These are phyloP conservation scores for Gossypium herbaceum DNA, from an alignment of 345 rosid species.

Conservation along the genomic window DNA sequence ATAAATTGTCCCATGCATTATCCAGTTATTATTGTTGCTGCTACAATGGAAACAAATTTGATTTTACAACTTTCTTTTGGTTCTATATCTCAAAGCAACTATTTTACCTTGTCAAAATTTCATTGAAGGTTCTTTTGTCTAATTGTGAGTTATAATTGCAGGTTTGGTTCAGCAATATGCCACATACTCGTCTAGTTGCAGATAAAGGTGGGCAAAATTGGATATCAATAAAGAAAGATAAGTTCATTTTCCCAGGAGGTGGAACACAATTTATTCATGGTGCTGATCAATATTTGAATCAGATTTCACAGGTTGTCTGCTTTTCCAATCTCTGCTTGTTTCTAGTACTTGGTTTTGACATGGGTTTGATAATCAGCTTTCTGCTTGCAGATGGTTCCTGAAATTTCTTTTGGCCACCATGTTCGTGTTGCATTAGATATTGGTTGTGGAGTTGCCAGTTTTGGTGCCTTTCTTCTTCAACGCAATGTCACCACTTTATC, in stretches of 20 bases:
- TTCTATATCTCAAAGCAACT: neutral
- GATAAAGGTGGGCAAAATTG: constrained; percentile 49
- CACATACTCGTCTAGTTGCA: constrained; percentile 40
- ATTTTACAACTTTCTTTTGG: neutral
- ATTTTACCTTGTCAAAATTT: neutral
- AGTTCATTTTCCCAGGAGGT: constrained; percentile 47
- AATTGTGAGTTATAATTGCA: constrained; percentile 12
- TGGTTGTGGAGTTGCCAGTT: constrained; percentile 63
- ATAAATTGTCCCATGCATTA: neutral
- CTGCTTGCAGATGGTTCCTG: constrained; percentile 53
- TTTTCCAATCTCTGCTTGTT: neutral
- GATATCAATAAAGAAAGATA: constrained; percentile 42
- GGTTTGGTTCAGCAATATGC: constrained; percentile 63
- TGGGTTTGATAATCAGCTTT: constrained; percentile 20
- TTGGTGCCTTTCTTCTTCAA: constrained; percentile 52
- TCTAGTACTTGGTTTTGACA: neutral
- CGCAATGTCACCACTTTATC: constrained; percentile 50
- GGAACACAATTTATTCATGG: constrained; percentile 47
- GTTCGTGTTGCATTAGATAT: constrained; percentile 48
- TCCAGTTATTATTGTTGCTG: neutral
- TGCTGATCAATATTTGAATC: constrained; percentile 49
- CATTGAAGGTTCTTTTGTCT: neutral
- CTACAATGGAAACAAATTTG: neutral
- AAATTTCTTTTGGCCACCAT: constrained; percentile 45
- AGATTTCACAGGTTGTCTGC: constrained; percentile 48